phyloP scores from a whole-genome alignment of 306 rosid genomes.

The Lupinus albus region DNA sequence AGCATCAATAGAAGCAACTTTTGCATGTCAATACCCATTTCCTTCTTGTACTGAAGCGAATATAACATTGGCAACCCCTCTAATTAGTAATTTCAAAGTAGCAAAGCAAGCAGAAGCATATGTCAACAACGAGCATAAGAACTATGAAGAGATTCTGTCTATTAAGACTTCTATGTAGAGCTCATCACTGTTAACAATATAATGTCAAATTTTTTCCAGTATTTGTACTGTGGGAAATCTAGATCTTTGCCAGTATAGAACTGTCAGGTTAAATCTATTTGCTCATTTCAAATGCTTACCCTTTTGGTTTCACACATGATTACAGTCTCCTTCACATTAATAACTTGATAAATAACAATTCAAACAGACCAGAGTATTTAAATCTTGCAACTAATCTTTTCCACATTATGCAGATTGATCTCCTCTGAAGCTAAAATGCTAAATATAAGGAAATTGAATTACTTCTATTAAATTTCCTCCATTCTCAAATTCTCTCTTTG shows the following conservation, averaged over 20 bases:
- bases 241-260: constrained; percentile 3
- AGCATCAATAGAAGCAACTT: constrained; percentile 29
- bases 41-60: constrained; percentile 15
- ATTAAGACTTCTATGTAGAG: neutral
- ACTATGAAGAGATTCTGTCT: neutral
- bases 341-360: neutral
- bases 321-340: neutral
- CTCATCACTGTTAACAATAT: constrained; percentile 13
- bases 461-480: neutral
- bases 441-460: neutral
- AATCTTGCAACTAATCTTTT: neutral
- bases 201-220: neutral
- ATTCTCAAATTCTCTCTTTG: neutral
- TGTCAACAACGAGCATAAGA: neutral
- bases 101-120: constrained; percentile 18
- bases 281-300: constrained; percentile 1
- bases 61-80: constrained; percentile 24
- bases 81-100: constrained; percentile 7
- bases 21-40: constrained; percentile 24
- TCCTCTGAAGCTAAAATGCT: neutral
- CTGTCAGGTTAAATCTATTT: neutral
- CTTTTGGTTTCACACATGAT: constrained; percentile 20
- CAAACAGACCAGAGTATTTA: neutral
- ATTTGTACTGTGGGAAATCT: neutral
- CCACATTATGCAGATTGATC: constrained; percentile 13